A percentile compares a stretch with the other conserved stretches of the same genome.
Conservation (phyloP, 306 rosid genomes). For the Corylus avellana region DNA sequence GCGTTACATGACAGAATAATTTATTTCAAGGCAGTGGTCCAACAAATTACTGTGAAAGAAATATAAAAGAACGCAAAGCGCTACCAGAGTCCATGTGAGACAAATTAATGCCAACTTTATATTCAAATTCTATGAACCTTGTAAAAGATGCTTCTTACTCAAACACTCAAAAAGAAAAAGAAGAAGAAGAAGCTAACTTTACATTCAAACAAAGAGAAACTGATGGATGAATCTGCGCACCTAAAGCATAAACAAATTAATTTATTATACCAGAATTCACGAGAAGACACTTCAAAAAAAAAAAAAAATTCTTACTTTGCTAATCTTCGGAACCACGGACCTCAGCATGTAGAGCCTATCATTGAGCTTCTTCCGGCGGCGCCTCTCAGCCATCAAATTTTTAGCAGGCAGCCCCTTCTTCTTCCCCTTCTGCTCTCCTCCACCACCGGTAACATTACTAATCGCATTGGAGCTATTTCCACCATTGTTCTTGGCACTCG, state of each 20-base stretch:
- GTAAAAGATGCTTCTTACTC: not conserved
- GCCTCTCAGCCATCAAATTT: constrained; percentile 97
- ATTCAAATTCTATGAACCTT: not conserved
- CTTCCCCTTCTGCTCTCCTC: constrained; percentile 76
- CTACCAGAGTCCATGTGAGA: not conserved
- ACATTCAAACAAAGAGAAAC: not conserved
- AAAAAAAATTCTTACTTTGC: constrained; percentile 64
- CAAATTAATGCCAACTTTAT: not conserved
- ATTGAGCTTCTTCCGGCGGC: constrained; percentile 95
- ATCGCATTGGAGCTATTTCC: constrained; percentile 62
- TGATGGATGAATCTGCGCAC: not conserved
- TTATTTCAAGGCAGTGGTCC: not conserved
- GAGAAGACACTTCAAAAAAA: not conserved
- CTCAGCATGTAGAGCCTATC: constrained; percentile 94
- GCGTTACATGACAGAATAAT: not conserved
- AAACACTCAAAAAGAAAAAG: not conserved
- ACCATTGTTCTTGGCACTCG: constrained; percentile 43
- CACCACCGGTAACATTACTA: constrained; percentile 46
- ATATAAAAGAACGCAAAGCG: not conserved
- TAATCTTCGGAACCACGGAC: constrained; percentile 96
- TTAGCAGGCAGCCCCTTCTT: constrained; percentile 94
- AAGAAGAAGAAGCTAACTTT: not conserved
- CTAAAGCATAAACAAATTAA: not conserved
- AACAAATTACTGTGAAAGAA: not conserved
- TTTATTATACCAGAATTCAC: not conserved